Percentiles rank a stretch among this genome's conserved stretches.
These are phyloP conservation scores for Clonostachys sp. DNA, from an alignment of 2,329 filamentous ascomycete species.

Conservation along the genomic window DNA sequence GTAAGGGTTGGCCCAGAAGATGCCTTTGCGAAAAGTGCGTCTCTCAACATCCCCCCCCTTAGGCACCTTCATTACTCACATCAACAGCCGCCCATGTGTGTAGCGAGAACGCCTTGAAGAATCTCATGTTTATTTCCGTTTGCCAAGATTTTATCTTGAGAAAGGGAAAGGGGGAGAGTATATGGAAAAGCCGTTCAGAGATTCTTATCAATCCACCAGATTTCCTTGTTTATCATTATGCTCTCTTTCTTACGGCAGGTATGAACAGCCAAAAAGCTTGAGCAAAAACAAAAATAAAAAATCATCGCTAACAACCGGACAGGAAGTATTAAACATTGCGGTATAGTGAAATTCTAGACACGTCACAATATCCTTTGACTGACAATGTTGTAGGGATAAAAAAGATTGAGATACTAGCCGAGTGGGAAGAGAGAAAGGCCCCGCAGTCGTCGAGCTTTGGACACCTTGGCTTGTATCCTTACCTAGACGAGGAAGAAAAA, in stretches of 20 bases:
- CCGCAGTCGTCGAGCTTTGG: neutral
- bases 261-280: no score
- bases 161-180: neutral
- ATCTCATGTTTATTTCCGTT: no score
- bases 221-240: neutral
- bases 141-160: neutral
- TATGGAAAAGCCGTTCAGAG: neutral
- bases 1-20: neutral
- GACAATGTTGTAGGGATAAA: no score
- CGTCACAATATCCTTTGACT: no score
- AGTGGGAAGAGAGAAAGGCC: neutral
- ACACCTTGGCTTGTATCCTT: neutral
- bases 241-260: neutral
- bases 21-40: neutral
- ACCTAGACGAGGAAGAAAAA: neutral
- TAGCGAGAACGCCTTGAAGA: neutral
- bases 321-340: neutral
- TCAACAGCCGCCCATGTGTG: neutral
- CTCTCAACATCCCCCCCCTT: neutral
- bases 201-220: neutral
- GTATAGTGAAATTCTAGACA: neutral
- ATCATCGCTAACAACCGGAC: neutral
- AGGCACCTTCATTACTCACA: neutral
- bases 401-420: neutral
- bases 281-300: no score